A percentile compares a stretch with the other conserved stretches of the same genome.
Evolutionary conservation across 2,329 filamentous ascomycete genomes (phyloP).

Genomic region (Neocatenulostroma microsporum): DNA sequence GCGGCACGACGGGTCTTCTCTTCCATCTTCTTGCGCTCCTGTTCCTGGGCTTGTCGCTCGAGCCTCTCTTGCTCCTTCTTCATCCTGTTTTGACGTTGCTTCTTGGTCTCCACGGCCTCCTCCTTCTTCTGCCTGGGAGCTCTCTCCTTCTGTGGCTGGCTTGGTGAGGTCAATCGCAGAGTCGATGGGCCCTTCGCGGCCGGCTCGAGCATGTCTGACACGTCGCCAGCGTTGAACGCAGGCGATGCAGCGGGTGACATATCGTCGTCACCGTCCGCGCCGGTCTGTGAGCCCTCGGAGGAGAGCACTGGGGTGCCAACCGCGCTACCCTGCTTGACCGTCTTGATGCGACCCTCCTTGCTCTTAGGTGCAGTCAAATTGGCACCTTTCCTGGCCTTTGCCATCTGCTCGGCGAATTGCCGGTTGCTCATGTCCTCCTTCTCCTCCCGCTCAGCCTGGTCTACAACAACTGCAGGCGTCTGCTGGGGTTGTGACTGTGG

Average conservation of each 20-base stretch:
- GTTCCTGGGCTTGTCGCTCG: conserved; percentile 68
- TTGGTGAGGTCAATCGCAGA: conserved; percentile 66
- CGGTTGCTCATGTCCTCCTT: conserved; percentile 57
- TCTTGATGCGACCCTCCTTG: conserved; percentile 45
- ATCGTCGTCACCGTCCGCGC: conserved; percentile 73
- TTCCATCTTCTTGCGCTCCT: conserved; percentile 63
- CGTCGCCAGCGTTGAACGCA: conserved; percentile 53
- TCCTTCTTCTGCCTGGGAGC: conserved; percentile 53
- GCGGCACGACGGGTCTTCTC: conserved; percentile 80
- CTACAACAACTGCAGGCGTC: conserved; percentile 16
- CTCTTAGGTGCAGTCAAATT: conserved; percentile 40
- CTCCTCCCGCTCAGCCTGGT: conserved; percentile 41
- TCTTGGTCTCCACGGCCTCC: conserved; percentile 76
- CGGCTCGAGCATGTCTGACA: conserved; percentile 88
- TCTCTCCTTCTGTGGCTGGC: conserved; percentile 44
- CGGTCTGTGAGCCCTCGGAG: conserved; percentile 61
- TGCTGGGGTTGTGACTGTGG: conserved; percentile 9
- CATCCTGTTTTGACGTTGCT: conserved; percentile 85
- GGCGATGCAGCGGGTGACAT: conserved; percentile 64
- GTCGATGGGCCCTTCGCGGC: conserved; percentile 60
- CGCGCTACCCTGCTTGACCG: conserved; percentile 55
- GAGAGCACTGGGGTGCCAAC: conserved; percentile 34
- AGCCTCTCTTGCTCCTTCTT: conserved; percentile 77
- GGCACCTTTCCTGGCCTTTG: conserved; percentile 62
- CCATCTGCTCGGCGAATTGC: conserved; percentile 69